phyloP scores from a whole-genome alignment of 2,329 filamentous ascomycete genomes.

The Trichoderma atrobrunneum region DNA sequence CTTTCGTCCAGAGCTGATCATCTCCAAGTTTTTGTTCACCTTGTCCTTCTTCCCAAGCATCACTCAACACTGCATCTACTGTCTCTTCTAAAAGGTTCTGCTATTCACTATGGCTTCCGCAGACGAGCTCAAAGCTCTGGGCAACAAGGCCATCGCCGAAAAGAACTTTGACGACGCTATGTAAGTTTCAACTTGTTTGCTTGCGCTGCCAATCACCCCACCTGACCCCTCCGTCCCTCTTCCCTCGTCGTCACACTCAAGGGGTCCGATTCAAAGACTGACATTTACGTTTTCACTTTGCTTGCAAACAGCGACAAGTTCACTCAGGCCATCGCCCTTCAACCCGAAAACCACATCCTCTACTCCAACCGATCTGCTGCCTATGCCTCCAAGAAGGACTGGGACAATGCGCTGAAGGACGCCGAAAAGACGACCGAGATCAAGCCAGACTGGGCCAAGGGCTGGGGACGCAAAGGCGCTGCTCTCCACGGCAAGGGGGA shows the following conservation, averaged over 20 bases:
- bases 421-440: slow-evolving; percentile 90
- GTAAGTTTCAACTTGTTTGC: slow-evolving; percentile 54
- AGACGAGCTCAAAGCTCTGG: slow-evolving; percentile 88
- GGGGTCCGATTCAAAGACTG: not conserved
- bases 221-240: not conserved
- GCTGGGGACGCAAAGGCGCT: slow-evolving; percentile 89
- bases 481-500: slow-evolving; percentile 87
- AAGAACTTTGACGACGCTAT: slow-evolving; percentile 96
- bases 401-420: slow-evolving; percentile 79
- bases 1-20: slow-evolving; percentile 5
- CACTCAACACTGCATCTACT: not conserved
- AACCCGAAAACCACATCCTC: slow-evolving; percentile 89
- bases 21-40: slow-evolving; percentile 13
- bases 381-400: slow-evolving; percentile 87
- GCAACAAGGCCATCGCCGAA: slow-evolving; percentile 96
- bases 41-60: not conserved
- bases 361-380: slow-evolving; percentile 94
- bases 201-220: not conserved
- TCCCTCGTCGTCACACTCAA: not conserved
- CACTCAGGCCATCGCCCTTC: slow-evolving; percentile 83
- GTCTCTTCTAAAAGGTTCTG: not conserved
- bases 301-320: slow-evolving; percentile 73
- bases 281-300: not conserved
- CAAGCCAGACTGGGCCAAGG: slow-evolving; percentile 98
- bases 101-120: slow-evolving; percentile 52